Percentiles rank a stretch among this genome's conserved stretches.
phyloP scores from a whole-genome alignment of 345 rosid genomes.

The Erodium maritimum region DNA sequence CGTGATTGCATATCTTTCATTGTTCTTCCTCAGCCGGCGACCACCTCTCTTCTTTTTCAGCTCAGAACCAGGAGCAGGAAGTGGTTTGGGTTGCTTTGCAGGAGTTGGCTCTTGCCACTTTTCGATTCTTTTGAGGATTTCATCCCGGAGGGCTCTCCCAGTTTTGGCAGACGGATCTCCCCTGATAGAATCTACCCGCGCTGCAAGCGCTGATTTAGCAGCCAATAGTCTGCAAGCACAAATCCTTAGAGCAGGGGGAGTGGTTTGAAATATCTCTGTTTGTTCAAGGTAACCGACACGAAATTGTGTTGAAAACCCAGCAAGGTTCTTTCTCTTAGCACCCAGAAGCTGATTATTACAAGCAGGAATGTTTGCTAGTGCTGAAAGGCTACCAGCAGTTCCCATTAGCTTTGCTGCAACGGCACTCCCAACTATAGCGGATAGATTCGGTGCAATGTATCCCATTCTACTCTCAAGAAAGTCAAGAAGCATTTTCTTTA shows the following conservation, averaged over 20 bases:
- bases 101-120: slow-evolving; percentile 99
- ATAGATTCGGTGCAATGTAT: slow-evolving; percentile 86
- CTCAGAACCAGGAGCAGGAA: too few species aligned
- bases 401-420: slow-evolving; percentile 97
- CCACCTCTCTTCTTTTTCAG: slow-evolving; percentile 98
- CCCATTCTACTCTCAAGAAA: too few species aligned
- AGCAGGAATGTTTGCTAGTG: slow-evolving; percentile 92
- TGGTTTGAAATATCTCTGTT: slow-evolving; percentile 69
- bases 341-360: slow-evolving; percentile 94
- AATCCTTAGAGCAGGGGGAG: slow-evolving; percentile 65
- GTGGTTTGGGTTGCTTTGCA: too few species aligned
- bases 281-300: slow-evolving; percentile 85
- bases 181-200: slow-evolving; percentile 73
- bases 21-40: slow-evolving; percentile 87
- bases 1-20: slow-evolving; percentile 91
- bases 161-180: slow-evolving; percentile 69
- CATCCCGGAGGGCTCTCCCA: slow-evolving; percentile 60
- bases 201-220: slow-evolving; percentile 72
- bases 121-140: slow-evolving; percentile 73
- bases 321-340: slow-evolving; percentile 82
- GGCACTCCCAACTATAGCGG: slow-evolving; percentile 87
- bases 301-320: slow-evolving; percentile 73
- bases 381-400: slow-evolving; percentile 84
- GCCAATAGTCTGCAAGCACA: slow-evolving; percentile 82
- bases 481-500: slow-evolving; percentile 82